Evolutionary conservation across 140 eudicot species (phyloP).

Genomic region (Anethum foeniculum): DNA sequence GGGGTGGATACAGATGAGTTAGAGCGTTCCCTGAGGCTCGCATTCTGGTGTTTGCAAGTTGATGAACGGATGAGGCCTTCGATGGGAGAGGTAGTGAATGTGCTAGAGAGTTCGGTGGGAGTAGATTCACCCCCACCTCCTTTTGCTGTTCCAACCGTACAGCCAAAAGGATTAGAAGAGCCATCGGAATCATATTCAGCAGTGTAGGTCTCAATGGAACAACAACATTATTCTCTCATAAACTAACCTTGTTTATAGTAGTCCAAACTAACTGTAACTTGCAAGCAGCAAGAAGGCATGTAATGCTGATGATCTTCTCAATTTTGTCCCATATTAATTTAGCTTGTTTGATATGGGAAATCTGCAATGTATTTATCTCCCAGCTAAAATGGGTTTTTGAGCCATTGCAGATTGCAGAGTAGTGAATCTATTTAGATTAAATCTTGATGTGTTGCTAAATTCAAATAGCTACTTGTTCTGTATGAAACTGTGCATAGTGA

Average conservation of each 20-base stretch:
- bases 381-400: neutral
- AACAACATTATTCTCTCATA: neutral
- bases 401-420: slow-evolving; percentile 5
- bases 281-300: slow-evolving; percentile 3
- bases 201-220: slow-evolving; percentile 9
- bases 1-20: slow-evolving; percentile 35
- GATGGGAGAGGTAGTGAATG: slow-evolving; percentile 72
- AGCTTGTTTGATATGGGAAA: neutral
- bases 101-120: slow-evolving; percentile 48
- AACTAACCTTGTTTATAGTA: slow-evolving; percentile 27
- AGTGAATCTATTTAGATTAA: neutral
- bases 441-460: neutral
- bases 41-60: slow-evolving; percentile 60
- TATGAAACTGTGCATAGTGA: neutral
- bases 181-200: slow-evolving; percentile 20
- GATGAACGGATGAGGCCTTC: slow-evolving; percentile 61
- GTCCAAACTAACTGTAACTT: slow-evolving; percentile 30
- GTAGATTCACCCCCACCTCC: slow-evolving; percentile 64
- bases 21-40: slow-evolving; percentile 51
- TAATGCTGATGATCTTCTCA: neutral
- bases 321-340: neutral
- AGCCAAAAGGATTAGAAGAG: slow-evolving; percentile 12
- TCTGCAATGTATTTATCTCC: slow-evolving; percentile 6
- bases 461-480: neutral
- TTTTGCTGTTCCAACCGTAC: slow-evolving; percentile 10